Evolutionary conservation across 495 filamentous ascomycete genomes (phyloP).

Genomic region (Penicillium salamii): DNA sequence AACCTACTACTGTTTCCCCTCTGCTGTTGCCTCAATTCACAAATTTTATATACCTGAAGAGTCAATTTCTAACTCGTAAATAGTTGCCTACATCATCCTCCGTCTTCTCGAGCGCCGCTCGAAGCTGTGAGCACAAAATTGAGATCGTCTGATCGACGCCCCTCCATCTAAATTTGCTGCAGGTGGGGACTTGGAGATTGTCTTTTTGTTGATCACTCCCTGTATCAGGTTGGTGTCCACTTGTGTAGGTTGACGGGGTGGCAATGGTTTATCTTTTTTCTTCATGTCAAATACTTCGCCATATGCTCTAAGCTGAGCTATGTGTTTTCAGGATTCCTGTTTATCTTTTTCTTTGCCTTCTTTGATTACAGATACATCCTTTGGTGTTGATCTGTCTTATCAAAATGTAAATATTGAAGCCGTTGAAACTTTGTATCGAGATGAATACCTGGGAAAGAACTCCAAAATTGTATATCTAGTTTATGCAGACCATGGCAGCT

Average conservation of each 20-base stretch:
- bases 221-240: background rate
- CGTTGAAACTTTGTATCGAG: too few species aligned
- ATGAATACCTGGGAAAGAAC: too few species aligned
- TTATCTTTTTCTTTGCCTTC: background rate
- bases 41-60: background rate
- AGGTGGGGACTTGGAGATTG: background rate
- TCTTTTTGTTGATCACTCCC: background rate
- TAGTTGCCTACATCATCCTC: constrained; percentile 37
- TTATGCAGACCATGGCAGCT: too few species aligned
- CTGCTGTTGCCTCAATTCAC: background rate
- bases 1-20: background rate
- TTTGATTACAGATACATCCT: too few species aligned
- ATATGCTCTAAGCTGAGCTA: background rate
- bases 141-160: constrained; percentile 1
- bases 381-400: too few species aligned
- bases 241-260: background rate
- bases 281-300: background rate
- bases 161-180: background rate
- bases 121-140: constrained; percentile 25
- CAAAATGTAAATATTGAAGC: too few species aligned
- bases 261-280: background rate
- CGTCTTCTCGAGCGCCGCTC: constrained; percentile 34
- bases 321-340: background rate
- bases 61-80: constrained; percentile 16
- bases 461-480: too few species aligned